phyloP scores from a whole-genome alignment of 2,329 filamentous ascomycete genomes.

The Beauveria asiatica region DNA sequence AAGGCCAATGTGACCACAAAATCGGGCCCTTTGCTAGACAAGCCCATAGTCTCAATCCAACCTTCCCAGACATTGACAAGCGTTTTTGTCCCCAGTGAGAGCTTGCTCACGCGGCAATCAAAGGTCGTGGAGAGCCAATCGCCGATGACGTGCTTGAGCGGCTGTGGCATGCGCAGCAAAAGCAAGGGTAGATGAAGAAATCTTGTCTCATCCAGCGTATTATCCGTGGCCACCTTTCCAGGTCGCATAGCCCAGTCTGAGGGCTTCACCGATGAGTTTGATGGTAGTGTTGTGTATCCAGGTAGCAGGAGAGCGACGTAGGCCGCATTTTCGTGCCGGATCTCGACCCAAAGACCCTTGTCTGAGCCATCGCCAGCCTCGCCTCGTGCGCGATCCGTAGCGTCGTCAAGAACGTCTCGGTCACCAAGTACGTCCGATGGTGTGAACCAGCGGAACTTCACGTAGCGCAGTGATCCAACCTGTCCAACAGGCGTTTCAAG shows the following conservation, averaged over 20 bases:
- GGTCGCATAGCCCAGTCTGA: slow-evolving; percentile 17
- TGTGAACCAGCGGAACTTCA: slow-evolving; percentile 40
- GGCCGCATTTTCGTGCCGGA: slow-evolving; percentile 44
- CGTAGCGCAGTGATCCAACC: slow-evolving; percentile 35
- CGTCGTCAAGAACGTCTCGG: slow-evolving; percentile 15
- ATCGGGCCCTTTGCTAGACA: slow-evolving; percentile 31
- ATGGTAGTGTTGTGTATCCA: slow-evolving; percentile 14
- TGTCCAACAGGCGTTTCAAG: slow-evolving; percentile 32
- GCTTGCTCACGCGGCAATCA: slow-evolving; percentile 45
- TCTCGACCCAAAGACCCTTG: slow-evolving; percentile 34
- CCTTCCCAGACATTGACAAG: slow-evolving; percentile 42
- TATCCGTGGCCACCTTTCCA: slow-evolving; percentile 6
- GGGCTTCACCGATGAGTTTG: neutral
- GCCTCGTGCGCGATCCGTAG: slow-evolving; percentile 10
- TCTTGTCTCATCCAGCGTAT: slow-evolving; percentile 1
- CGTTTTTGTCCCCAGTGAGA: slow-evolving; percentile 42
- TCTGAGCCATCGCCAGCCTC: slow-evolving; percentile 18
- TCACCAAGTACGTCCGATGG: slow-evolving; percentile 24
- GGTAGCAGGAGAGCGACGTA: slow-evolving; percentile 46
- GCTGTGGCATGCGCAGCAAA: slow-evolving; percentile 45
- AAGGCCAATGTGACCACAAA: slow-evolving; percentile 45
- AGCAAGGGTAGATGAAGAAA: slow-evolving; percentile 42
- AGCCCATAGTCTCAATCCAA: slow-evolving; percentile 36
- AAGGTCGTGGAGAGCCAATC: slow-evolving; percentile 46
- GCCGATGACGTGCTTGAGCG: slow-evolving; percentile 39